phyloP scores from a whole-genome alignment of 495 filamentous ascomycete species.

The Aspergillus indologenus region DNA sequence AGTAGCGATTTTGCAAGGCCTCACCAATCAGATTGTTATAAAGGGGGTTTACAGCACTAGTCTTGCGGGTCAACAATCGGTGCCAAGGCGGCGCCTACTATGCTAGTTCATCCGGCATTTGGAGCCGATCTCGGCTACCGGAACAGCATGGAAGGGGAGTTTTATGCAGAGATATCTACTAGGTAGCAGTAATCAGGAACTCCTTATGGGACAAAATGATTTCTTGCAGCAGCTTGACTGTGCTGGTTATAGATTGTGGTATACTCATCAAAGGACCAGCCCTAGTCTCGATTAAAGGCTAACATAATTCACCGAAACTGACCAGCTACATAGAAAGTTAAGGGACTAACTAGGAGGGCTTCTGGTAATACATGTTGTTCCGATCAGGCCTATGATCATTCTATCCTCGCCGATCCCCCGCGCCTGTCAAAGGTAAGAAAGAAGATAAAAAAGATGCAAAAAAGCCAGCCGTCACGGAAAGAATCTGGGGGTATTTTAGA shows the following conservation, averaged over 20 bases:
- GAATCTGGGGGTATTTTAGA: neutral
- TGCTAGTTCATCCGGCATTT: neutral
- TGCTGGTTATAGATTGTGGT: neutral
- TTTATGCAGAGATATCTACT: too few species aligned
- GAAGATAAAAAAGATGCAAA: too few species aligned
- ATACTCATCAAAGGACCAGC: neutral
- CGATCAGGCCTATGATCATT: neutral
- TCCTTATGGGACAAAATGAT: too few species aligned
- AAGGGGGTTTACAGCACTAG: too few species aligned
- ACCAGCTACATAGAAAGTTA: neutral
- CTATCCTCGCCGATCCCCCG: neutral
- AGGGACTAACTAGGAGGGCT: neutral
- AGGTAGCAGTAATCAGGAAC: too few species aligned
- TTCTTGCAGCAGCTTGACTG: neutral
- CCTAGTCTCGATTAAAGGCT: neutral
- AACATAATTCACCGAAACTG: neutral
- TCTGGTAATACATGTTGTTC: neutral
- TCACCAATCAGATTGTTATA: too few species aligned
- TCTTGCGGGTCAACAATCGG: neutral
- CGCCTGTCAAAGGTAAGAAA: neutral
- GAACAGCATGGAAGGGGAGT: too few species aligned
- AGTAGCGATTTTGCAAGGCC: too few species aligned
- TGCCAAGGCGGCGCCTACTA: constrained; percentile 3
- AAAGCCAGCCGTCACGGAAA: neutral
- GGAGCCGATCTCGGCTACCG: too few species aligned